These are phyloP conservation scores for Podaxis rugospora DNA, from an alignment of 768 basidiomycete genomes.

Conservation along the genomic window DNA sequence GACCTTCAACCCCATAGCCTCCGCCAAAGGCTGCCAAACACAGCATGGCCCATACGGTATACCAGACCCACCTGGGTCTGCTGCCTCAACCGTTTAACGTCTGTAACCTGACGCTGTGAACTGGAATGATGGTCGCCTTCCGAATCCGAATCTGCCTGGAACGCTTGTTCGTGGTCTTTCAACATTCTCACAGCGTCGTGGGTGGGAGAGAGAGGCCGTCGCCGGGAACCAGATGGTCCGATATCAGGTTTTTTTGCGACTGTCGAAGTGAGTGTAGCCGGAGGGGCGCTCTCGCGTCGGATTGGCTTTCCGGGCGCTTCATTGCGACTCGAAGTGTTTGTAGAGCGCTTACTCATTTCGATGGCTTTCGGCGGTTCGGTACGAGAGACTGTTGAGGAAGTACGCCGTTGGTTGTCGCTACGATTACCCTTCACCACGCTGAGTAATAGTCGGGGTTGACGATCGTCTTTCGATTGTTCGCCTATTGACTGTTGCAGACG, in stretches of 20 bases:
- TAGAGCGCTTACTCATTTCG: neutral
- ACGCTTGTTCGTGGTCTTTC: neutral
- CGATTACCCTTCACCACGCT: neutral
- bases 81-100: neutral
- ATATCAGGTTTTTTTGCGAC: neutral
- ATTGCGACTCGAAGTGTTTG: neutral
- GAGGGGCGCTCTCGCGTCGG: neutral
- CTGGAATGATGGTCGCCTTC: neutral
- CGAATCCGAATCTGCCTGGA: slow-evolving; percentile 3
- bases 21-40: slow-evolving; percentile 6
- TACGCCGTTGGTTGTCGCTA: neutral
- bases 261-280: neutral
- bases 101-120: neutral
- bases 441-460: neutral
- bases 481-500: slow-evolving; percentile 2
- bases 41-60: slow-evolving; percentile 1
- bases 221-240: neutral
- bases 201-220: neutral
- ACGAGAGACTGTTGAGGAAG: neutral
- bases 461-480: neutral
- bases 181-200: neutral
- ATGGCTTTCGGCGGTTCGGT: neutral
- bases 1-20: neutral
- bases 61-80: neutral
- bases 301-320: neutral